phyloP scores from a whole-genome alignment of 768 basidiomycete species.

The Calocera cornea region DNA sequence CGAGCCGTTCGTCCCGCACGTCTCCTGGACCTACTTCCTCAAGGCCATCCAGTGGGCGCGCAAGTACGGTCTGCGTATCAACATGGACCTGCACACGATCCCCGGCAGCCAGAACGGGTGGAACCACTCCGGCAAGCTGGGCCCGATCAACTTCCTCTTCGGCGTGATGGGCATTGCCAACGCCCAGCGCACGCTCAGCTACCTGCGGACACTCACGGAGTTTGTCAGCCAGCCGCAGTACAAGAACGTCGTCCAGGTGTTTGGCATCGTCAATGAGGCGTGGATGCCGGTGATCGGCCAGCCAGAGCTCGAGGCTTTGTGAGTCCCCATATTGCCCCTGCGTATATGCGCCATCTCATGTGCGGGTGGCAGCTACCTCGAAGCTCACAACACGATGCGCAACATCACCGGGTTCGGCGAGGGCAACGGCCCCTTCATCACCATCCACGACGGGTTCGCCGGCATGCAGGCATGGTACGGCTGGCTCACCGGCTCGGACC shows the following conservation, averaged over 20 bases:
- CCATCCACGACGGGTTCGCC: conserved; percentile 53
- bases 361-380: conserved; percentile 28
- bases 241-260: conserved; percentile 36
- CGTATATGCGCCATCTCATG: too few species aligned
- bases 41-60: conserved; percentile 67
- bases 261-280: conserved; percentile 49
- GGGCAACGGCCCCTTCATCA: conserved; percentile 46
- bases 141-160: conserved; percentile 46
- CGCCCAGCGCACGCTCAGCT: conserved; percentile 62
- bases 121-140: conserved; percentile 40
- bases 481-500: conserved; percentile 26
- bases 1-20: conserved; percentile 63
- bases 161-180: conserved; percentile 80
- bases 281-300: conserved; percentile 39
- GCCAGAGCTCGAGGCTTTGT: conserved; percentile 48
- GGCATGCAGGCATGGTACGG: conserved; percentile 35
- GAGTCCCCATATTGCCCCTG: conserved; percentile 17
- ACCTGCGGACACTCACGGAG: conserved; percentile 59
- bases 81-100: conserved; percentile 63
- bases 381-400: conserved; percentile 44
- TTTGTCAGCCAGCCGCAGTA: conserved; percentile 72
- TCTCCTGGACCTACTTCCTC: conserved; percentile 73
- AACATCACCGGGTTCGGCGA: conserved; percentile 58
- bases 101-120: conserved; percentile 72
- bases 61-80: conserved; percentile 79